These are phyloP conservation scores for Lipomyces sp. DNA, from an alignment of 805 yeast genomes.

Conservation along the genomic window DNA sequence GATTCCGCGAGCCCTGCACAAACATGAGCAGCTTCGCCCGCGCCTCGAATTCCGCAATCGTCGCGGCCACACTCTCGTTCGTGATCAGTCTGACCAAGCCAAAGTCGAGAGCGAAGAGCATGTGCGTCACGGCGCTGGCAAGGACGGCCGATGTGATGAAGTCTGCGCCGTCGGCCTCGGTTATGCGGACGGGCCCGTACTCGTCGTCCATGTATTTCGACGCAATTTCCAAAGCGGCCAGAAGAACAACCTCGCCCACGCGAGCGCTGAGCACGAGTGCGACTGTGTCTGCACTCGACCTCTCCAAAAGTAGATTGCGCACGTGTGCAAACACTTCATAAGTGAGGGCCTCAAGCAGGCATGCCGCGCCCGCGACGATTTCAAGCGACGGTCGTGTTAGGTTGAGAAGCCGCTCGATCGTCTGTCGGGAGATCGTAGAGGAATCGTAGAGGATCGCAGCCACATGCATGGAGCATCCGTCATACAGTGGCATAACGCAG, in stretches of 20 bases:
- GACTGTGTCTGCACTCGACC: background rate
- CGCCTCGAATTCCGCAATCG: conserved; percentile 4
- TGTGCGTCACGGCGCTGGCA: conserved; percentile 3
- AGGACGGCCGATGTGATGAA: background rate
- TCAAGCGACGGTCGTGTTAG: background rate
- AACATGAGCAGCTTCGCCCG: conserved; percentile 1
- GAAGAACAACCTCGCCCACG: conserved; percentile 2
- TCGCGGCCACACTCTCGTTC: background rate
- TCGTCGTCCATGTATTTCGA: conserved; percentile 10
- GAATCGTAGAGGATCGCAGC: conserved; percentile 3
- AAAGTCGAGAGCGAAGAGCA: conserved; percentile 10
- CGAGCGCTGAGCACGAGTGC: background rate
- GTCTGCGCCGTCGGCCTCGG: background rate
- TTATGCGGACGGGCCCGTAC: background rate
- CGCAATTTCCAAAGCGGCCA: conserved; percentile 6
- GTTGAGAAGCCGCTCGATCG: background rate
- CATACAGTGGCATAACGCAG: too few species aligned
- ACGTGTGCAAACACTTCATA: too few species aligned
- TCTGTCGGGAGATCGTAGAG: background rate
- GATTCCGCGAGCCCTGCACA: too few species aligned
- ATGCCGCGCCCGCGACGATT: conserved; percentile 8
- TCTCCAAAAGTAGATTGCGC: too few species aligned
- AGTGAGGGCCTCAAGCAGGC: conserved; percentile 1
- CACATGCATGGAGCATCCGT: conserved; percentile 11
- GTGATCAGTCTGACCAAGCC: background rate